Base-by-base conservation (phyloP, 495 filamentous ascomycete species). In the Rhypophila decipiens region DNA sequence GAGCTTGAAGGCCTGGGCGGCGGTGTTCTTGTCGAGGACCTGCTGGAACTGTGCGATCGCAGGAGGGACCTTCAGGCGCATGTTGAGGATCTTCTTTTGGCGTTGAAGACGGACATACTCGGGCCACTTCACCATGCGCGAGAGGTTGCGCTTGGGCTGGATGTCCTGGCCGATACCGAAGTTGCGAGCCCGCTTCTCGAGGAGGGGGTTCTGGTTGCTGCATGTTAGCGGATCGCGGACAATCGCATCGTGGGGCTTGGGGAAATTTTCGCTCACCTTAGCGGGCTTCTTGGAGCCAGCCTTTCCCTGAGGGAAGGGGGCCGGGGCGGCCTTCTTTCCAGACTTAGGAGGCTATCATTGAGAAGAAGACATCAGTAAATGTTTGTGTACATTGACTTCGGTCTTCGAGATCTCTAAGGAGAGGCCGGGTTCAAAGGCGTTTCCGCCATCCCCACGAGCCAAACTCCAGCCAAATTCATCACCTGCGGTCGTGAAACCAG, bases 341-440 rank as follows among this genome's bases (percentile, higher is more conserved):
- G 84, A 72, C 79, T 91, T 96, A 59, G 87, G 86, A 85, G 94
- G 90, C 94, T 97, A 77, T 96, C 94, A 98, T 98, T 90, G 93
- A 98, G 94, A 85, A 90, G 84, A 90, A 91, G 82, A 84, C 75
- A 89, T 95, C 85, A 94, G 87, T 83, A 79, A 85, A 81, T 81
- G 74, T 75, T 69, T 77, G 35, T n/a, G n/a, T 84, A 77, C 85
- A 86, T 85, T 75, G 82, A 77, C 67, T 78, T 76, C 72, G 63
- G 80, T 86, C 85, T 87, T 86, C 79, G 80, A 86, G 74, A 83
- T 89, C 88, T 94, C 88, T 95, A 95, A 71, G 83, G 86, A 89
- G 85, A 76, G 73, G 70, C 67, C 64, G 71, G 1, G 74, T n/a
- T n/a, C n/a, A 69, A 59, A 39, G 63, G 74, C 79, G 75, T 84